Conservation (phyloP, 1,284 basidiomycete species). For the Tilletia walkeri region DNA sequence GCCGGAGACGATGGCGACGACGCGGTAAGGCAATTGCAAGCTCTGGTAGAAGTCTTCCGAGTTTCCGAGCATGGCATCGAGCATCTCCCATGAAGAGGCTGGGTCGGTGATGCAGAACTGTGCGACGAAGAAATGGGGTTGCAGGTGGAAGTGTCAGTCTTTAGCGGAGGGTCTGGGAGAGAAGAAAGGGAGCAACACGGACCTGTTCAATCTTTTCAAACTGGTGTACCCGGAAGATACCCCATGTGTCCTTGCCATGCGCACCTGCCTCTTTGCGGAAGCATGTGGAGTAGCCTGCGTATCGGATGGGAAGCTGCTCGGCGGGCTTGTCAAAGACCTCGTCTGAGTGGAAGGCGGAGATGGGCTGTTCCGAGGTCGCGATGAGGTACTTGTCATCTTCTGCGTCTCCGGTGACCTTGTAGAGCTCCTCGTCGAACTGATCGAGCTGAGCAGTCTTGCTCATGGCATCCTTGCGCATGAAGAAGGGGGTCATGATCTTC, state of each 20-base stretch:
- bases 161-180: not conserved
- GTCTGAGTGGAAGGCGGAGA: constrained; percentile 89
- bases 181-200: constrained; percentile 26
- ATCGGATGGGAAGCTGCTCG: constrained; percentile 80
- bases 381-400: constrained; percentile 99
- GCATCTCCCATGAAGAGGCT: constrained; percentile 78
- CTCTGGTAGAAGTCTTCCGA: constrained; percentile 95
- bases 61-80: constrained; percentile 84
- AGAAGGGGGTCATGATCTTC: constrained; percentile 95
- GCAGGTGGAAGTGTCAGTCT: not conserved
- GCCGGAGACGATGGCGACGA: constrained; percentile 94
- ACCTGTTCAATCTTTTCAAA: constrained; percentile 94
- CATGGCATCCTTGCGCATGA: constrained; percentile 99
- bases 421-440: constrained; percentile 96
- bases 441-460: constrained; percentile 94
- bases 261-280: constrained; percentile 99
- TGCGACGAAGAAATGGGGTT: not conserved
- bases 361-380: constrained; percentile 96
- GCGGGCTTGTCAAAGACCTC: constrained; percentile 96
- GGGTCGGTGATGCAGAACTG: constrained; percentile 93
- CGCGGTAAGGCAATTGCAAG: constrained; percentile 82
- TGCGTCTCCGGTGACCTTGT: constrained; percentile 75
- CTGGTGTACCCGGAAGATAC: constrained; percentile 99
- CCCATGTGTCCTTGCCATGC: constrained; percentile 97
- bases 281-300: constrained; percentile 77